Evolutionary conservation across 345 rosid genomes (phyloP), one percentile per base, ranked within the genome.

Genomic region (Moricandia moricandioides): DNA sequence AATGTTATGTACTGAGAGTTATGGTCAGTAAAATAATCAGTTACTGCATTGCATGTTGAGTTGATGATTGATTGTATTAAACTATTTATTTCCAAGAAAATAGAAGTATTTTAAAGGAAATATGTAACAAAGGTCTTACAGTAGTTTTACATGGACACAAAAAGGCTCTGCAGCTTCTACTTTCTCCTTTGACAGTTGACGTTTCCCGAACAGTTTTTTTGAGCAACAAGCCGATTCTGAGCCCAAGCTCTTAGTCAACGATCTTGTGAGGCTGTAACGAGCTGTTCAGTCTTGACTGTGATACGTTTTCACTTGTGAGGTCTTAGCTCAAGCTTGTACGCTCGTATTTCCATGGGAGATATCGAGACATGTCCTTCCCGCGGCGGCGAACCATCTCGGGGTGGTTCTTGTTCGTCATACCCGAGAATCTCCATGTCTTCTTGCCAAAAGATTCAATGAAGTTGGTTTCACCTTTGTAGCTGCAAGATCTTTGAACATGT

Each of bases 271-370:
- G 51, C 51, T 13, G 14, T 43, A 13, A 52, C 70, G 51, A 70
- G 80, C 61, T 33, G 60, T n/a, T 40, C 59, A 64, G 54, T 64
- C 31, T 7, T 26, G 35, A 30, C 6, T 31, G 51, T 45, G 16
- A 33, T 5, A 33, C 1, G 1, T 10, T 62, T 24, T 77, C 63
- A 77, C 72, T 65, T 77, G 49, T 71, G 81, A 67, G 94, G 88
- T 80, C 84, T 82, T 71, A 95, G 69, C 64, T 89, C 97, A 80
- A 95, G 82, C 84, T 90, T 95, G 86, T 90, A 95, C 14, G 98
- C 91, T 75, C 88, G 94, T 78, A 95, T 83, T 83, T 95, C 99
- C 98, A 92, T 95, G 55, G 97, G 97, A 63, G 92, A 79, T 37
- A 95, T 89, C 68, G 66, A 17, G 26, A 89, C 79, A 56, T 40